Conservation (phyloP, 2,329 filamentous ascomycete species). For the Arthroderma sp. region DNA sequence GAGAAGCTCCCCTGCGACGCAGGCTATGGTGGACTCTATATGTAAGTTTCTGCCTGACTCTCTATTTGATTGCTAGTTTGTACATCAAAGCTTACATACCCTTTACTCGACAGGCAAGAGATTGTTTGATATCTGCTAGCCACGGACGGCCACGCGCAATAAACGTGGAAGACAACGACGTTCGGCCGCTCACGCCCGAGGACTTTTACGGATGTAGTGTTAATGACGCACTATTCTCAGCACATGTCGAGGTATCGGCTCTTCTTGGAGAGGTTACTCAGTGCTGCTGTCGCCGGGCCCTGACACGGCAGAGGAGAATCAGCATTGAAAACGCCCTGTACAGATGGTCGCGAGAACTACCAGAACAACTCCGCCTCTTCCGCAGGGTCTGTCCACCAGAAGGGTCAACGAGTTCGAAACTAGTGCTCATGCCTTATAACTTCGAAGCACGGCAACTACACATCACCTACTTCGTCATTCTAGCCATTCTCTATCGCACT, state of each 20-base stretch:
- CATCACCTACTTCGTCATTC: conserved; percentile 30
- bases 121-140: conserved; percentile 33
- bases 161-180: conserved; percentile 29
- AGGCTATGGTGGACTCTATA: conserved; percentile 36
- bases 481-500: conserved; percentile 31
- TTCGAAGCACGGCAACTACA: conserved; percentile 33
- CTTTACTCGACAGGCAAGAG: conserved; percentile 20
- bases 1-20: conserved; percentile 27
- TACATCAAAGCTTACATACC: background rate
- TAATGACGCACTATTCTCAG: conserved; percentile 26
- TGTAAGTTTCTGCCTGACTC: conserved; percentile 18
- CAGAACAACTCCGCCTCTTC: conserved; percentile 21
- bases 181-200: conserved; percentile 24
- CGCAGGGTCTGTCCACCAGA: conserved; percentile 9
- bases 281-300: conserved; percentile 18
- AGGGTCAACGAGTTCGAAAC: conserved; percentile 8
- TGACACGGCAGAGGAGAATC: conserved; percentile 19
- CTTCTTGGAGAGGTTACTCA: conserved; percentile 26
- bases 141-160: conserved; percentile 33
- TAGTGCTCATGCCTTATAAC: conserved; percentile 18
- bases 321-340: conserved; percentile 21
- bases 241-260: conserved; percentile 32
- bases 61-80: background rate
- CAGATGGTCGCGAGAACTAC: conserved; percentile 29
- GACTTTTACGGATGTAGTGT: conserved; percentile 26